Evolutionary conservation across 768 basidiomycete species (phyloP), one percentile per base, ranked within the genome.

Genomic region (Russula sp.): DNA sequence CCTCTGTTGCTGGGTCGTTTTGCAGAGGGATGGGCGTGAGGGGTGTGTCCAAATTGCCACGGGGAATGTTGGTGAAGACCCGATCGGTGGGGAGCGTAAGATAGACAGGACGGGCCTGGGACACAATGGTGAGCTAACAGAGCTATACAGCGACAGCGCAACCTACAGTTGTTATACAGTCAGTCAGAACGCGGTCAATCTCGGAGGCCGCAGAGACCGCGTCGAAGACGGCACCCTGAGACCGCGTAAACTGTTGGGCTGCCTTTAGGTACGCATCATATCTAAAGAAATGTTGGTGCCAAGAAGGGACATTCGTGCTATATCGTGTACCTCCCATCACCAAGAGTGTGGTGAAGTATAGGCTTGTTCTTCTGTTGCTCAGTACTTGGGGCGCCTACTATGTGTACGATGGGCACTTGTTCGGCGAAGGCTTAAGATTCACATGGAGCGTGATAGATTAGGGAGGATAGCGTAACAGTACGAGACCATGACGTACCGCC

Each of bases 401-500:
- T 81, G 69, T 96, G 94, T 13, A 98, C 77, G 1, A 96, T 82
- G 9, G 94, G 94, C 4, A 98, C 86, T 78, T 91, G 89, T 73
- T 97, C 94, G 48, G 92, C 86, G 71, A 87, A 87, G 16, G 88
- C 88, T 88, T 20, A 48, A n/a, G 3, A 22, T 22, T 40, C 34
- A 31, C 31, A 20, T 57, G n/a, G 10, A 55, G 0, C n/a, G 27
- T 62, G 40, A 61, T 56, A 27, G 4, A 51, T n/a, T 39, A 3
- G 3, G 9, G 34, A 51, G 4, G 34, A 6, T 14, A 42, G 42
- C 52, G 47, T 9, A 13, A 4, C 45, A 40, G 18, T 18, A 51
- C 9, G 18, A 11, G 32, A 40, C 44, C 49, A 20, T 0, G 6
- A 65, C 77, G 62, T 68, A 83, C 87, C 84, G 69, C 88, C 88